Evolutionary conservation across 176 grass and related monocot genomes (phyloP), one percentile per base, ranked within the genome.

Genomic region (Dactylis glomerata): DNA sequence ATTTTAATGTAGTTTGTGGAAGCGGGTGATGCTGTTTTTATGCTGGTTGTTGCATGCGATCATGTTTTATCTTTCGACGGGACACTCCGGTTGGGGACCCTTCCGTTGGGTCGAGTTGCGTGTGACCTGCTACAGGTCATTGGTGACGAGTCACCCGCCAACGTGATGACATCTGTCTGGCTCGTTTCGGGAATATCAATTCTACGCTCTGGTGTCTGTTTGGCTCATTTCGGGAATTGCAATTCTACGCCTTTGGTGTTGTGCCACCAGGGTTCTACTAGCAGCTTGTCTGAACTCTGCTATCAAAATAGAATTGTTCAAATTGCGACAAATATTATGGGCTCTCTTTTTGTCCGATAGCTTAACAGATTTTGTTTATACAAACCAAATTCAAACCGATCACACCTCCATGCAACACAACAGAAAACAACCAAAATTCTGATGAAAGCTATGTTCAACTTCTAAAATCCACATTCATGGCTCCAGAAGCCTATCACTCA

Each of bases 401-500:
- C 12, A 15, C 30, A 31, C 24, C 27, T 47, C 52, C 37, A 33
- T 3, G 8, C 45, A 70, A 27, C 38, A 55, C 54, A 79, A 6
- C 40, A 36, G 1, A 16, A 55, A 64, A 33, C 19, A 83, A 8
- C 4, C 6, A 45, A 66, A 74, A 44, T 30, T 40, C 5, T 79
- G 36, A 31, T 14, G 8, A 54, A 55, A 81, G 22, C 47, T 30
- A 41, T 33, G 61, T 33, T 64, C 14, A 33, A 5, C 61, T 31
- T 5, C 13, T 22, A 52, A 57, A 51, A 75, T 50, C 33, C n/a
- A 52, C 36, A 3, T 40, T 87, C 67, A 87, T 13, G 79, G 75
- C 11, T 79, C 66, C n/a, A 83, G 57, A 13, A 83, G 80, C 20
- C 57, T 67, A 46, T 83, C 80, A 6, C 9, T 79, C n/a, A 58